Evolutionary conservation across 1,284 basidiomycete genomes (phyloP).

Genomic region (Singerocomus inundabilis): DNA sequence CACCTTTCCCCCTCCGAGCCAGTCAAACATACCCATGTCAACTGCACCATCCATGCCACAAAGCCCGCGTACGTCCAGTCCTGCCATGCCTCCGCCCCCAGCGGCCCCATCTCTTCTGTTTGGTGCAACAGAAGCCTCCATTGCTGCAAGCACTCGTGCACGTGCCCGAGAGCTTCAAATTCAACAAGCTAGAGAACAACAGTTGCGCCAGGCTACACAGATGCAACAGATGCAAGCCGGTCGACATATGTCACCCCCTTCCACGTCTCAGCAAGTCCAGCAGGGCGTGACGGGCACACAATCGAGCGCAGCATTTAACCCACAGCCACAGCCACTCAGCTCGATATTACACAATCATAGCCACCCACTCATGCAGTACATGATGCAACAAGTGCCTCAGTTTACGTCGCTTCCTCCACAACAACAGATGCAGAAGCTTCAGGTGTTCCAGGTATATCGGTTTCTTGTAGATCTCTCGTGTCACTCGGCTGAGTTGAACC

Average conservation of each 20-base stretch:
- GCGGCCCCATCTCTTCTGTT: slow-evolving; percentile 26
- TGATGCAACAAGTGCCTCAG: slow-evolving; percentile 49
- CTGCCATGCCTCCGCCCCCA: slow-evolving; percentile 25
- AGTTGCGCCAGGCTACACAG: slow-evolving; percentile 35
- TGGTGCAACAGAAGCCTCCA: slow-evolving; percentile 34
- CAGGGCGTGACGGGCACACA: slow-evolving; percentile 21
- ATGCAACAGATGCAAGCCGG: slow-evolving; percentile 33
- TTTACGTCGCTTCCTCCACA: slow-evolving; percentile 52
- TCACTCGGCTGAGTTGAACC: slow-evolving; percentile 10
- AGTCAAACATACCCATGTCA: slow-evolving; percentile 16
- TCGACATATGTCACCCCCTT: slow-evolving; percentile 47
- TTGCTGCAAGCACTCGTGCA: slow-evolving; percentile 37
- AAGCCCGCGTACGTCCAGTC: slow-evolving; percentile 29
- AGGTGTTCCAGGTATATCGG: slow-evolving; percentile 48
- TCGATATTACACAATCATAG: slow-evolving; percentile 52
- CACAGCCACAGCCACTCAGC: slow-evolving; percentile 42
- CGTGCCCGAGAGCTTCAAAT: slow-evolving; percentile 48
- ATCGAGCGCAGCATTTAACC: slow-evolving; percentile 14
- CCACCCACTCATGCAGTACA: slow-evolving; percentile 58
- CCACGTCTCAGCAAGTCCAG: slow-evolving; percentile 26
- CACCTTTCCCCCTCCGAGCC: slow-evolving; percentile 14
- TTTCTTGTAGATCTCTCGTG: not conserved
- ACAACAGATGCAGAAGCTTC: slow-evolving; percentile 59
- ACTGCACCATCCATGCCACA: slow-evolving; percentile 23
- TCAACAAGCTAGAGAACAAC: slow-evolving; percentile 39